Evolutionary conservation across 225 moss, liverwort and hornwort genomes (phyloP), one percentile per base, ranked within the genome.

Genomic region (Bryoerythrophyllum caledonicum): DNA sequence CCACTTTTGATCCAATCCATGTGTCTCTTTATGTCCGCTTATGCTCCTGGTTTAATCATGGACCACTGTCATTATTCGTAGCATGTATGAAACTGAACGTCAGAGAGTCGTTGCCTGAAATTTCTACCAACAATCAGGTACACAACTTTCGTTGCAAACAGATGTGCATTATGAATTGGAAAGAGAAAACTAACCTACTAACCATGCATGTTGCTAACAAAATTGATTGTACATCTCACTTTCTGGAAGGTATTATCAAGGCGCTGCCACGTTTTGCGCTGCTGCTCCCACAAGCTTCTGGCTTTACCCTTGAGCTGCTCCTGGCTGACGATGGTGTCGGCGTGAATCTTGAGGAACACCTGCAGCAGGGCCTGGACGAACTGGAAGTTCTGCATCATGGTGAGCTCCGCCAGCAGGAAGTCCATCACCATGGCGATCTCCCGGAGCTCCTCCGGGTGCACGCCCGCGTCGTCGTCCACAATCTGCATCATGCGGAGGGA

Each of bases 311-410:
- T 88, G 60, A 99, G 72, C 24, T 57, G 51, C 30, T 81, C 78
- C 59, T 92, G 89, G 13, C 75, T 28, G 30, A 90, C 76, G 37
- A 99, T 87, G 0, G 82, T 88, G 28, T 95, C 93, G 43, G 93
- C 93, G 81, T 99, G 95, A 12, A 99, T 82, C 94, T 95, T 95
- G 17, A 99, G 71, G 77, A 99, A 93, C 7, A 99, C 87, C 63
- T 89, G 95, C 63, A 92, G 34, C 4, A 95, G 53, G 16, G 95
- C 99, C 70, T 99, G 99, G 23, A 95, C 60, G n/a, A 99, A 90
- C 82, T 99, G 93, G 70, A 92, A 99, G 24, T 95, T 91, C 63
- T 81, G 95, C 82, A 93, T 92, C 74, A 88, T 79, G 48, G 81
- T 68, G 17, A 89, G 74, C 86, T 92, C 90, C 5, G 84, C 84